A percentile compares a stretch with the other conserved stretches of the same genome.
These are phyloP conservation scores for Craspedostauros australis DNA, from an alignment of 108 stramenopile genomes.

Conservation along the genomic window DNA sequence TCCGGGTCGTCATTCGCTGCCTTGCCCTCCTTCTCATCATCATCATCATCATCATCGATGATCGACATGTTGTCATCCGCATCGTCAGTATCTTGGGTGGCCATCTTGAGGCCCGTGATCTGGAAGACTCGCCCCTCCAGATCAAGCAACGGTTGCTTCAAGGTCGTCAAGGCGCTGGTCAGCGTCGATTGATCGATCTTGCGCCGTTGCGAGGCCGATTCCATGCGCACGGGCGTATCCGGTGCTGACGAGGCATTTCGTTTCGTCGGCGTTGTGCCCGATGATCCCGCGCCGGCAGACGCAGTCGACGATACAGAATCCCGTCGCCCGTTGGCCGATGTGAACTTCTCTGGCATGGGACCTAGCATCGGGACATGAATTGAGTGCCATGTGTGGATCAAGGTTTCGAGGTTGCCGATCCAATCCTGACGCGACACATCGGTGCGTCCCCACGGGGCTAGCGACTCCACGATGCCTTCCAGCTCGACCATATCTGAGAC, in stretches of 20 bases:
- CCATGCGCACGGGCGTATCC: constrained; percentile 3
- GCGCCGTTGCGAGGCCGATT: constrained; percentile 19
- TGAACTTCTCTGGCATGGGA: too few species aligned
- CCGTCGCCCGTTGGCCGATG: too few species aligned
- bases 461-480: constrained; percentile 53
- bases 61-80: constrained; percentile 64
- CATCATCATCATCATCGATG: constrained; percentile 35
- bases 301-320: too few species aligned
- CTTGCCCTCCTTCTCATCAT: constrained; percentile 31
- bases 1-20: too few species aligned
- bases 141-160: constrained; percentile 33
- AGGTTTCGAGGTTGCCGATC: constrained; percentile 48
- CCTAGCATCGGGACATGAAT: constrained; percentile 16
- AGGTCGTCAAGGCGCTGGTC: too few species aligned
- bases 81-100: constrained; percentile 52
- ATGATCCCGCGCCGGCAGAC: too few species aligned
- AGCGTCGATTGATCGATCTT: neutral
- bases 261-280: too few species aligned
- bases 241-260: too few species aligned
- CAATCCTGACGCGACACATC: constrained; percentile 45
- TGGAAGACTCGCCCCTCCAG: constrained; percentile 45
- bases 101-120: constrained; percentile 55
- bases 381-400: constrained; percentile 50
- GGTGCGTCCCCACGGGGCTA: constrained; percentile 45
- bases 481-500: constrained; percentile 51